Conservation (phyloP, 768 basidiomycete species). For the Hypsizygus marmoreus region DNA sequence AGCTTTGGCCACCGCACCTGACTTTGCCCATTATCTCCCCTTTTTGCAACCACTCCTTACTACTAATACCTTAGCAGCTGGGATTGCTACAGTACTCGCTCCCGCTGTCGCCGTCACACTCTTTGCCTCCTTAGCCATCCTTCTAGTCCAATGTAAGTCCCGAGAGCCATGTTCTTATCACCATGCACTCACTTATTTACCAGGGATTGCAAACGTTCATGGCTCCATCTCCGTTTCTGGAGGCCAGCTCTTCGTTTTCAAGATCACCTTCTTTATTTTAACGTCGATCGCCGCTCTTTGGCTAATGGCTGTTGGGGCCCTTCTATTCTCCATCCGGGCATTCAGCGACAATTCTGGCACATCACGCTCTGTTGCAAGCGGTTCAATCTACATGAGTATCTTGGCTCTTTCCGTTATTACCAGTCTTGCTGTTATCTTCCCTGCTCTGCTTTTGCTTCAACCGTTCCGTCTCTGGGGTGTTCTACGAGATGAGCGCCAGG, state of each 20-base stretch:
- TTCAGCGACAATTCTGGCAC: constrained; percentile 44
- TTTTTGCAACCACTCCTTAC: constrained; percentile 59
- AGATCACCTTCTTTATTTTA: constrained; percentile 62
- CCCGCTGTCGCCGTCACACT: constrained; percentile 63
- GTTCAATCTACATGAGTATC: constrained; percentile 70
- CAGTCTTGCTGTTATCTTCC: constrained; percentile 67
- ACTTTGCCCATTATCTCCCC: constrained; percentile 69
- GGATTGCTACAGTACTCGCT: constrained; percentile 66
- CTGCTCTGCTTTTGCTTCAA: constrained; percentile 74
- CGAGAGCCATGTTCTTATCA: not conserved
- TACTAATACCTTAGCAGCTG: constrained; percentile 53
- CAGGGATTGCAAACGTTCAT: constrained; percentile 56
- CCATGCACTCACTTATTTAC: constrained; percentile 12
- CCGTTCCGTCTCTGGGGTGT: constrained; percentile 63
- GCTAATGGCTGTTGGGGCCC: constrained; percentile 66
- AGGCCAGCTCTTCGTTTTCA: constrained; percentile 61
- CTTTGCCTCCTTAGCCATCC: constrained; percentile 57
- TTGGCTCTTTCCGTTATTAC: constrained; percentile 60
- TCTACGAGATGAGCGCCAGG: constrained; percentile 53
- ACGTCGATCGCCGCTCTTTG: constrained; percentile 56
- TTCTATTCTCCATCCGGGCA: constrained; percentile 67
- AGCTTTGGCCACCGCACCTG: constrained; percentile 66
- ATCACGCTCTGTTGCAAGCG: constrained; percentile 58
- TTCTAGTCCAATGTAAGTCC: constrained; percentile 57
- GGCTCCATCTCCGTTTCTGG: constrained; percentile 66